Evolutionary conservation across 164 flowering plant genomes (phyloP).

Genomic region (Nelumbo lutea): DNA sequence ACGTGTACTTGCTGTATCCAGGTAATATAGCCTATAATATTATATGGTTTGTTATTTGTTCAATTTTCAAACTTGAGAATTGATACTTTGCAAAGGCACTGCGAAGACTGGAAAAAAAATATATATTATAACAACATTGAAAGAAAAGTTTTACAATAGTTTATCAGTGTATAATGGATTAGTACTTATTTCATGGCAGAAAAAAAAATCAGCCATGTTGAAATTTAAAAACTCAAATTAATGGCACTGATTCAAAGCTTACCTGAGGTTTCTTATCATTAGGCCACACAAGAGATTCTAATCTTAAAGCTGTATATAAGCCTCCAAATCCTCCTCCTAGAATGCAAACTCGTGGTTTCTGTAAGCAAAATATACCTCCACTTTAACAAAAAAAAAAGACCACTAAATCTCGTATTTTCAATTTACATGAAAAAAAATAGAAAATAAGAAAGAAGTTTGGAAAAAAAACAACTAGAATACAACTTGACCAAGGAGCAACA

Average conservation of each 20-base stretch:
- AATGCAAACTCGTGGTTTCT: constrained; percentile 92
- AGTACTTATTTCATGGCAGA: background rate
- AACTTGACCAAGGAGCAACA: no score
- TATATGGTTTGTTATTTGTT: background rate
- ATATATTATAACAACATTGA: background rate
- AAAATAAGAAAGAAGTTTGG: background rate
- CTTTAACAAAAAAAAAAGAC: constrained; percentile 4
- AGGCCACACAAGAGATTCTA: constrained; percentile 93
- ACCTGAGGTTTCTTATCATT: constrained; percentile 90
- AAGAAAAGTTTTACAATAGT: background rate
- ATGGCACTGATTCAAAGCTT: background rate
- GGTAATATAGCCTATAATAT: no score
- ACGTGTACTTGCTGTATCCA: no score
- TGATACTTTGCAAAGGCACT: background rate
- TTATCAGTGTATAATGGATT: background rate
- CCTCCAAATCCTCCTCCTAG: constrained; percentile 99
- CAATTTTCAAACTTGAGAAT: background rate
- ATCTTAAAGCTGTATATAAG: constrained; percentile 85
- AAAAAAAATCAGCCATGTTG: background rate
- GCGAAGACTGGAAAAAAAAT: background rate
- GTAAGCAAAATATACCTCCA: constrained; percentile 19
- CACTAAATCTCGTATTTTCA: background rate
- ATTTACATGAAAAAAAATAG: background rate
- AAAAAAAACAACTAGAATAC: background rate
- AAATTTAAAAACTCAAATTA: background rate